Conservation (phyloP, 345 rosid genomes). For the Linum trigynum region DNA sequence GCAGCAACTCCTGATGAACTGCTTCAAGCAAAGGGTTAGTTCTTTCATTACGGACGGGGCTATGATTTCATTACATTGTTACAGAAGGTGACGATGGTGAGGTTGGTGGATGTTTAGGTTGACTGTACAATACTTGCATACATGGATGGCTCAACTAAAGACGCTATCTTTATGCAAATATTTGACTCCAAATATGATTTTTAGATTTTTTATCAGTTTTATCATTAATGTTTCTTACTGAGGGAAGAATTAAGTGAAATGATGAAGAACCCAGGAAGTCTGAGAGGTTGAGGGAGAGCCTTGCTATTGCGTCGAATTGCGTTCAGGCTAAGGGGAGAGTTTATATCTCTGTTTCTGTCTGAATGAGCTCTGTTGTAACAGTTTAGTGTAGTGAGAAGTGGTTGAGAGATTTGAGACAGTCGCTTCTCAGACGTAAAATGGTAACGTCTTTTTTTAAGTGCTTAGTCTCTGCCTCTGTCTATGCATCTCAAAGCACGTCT, state of each 20-base stretch:
- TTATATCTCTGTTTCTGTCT: too few species aligned
- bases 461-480: too few species aligned
- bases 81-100: conserved; percentile 9
- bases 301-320: too few species aligned
- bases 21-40: conserved; percentile 46
- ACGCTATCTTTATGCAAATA: neutral
- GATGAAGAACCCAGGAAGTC: neutral
- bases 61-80: conserved; percentile 36
- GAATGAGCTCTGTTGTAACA: too few species aligned
- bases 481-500: too few species aligned
- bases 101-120: conserved; percentile 29
- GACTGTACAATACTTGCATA: conserved; percentile 46
- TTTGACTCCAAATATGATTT: neutral
- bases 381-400: too few species aligned
- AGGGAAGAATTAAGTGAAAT: neutral
- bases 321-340: too few species aligned
- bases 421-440: too few species aligned
- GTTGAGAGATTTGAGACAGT: too few species aligned
- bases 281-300: too few species aligned
- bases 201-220: neutral
- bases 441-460: too few species aligned
- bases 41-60: conserved; percentile 17
- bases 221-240: neutral
- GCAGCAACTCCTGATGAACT: conserved; percentile 96
- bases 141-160: neutral